Evolutionary conservation across 139 green algal species (phyloP).

Genomic region (Coccomyxa sp.): DNA sequence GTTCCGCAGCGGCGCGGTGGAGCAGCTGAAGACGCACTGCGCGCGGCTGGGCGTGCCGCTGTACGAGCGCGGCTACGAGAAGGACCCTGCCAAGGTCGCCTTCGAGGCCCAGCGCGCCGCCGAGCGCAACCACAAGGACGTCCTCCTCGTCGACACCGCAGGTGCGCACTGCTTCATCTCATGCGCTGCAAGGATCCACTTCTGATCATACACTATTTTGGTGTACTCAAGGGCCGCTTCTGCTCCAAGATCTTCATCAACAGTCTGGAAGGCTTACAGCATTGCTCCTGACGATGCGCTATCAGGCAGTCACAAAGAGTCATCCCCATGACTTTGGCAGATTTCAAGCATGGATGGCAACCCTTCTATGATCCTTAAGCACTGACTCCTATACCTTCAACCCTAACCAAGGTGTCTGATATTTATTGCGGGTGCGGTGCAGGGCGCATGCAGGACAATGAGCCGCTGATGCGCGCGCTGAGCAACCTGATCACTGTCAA

Average conservation of each 20-base stretch:
- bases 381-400: too few relatives aligned
- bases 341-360: too few relatives aligned
- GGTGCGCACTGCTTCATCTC: slow-evolving; percentile 21
- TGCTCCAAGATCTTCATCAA: too few relatives aligned
- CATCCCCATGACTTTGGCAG: too few relatives aligned
- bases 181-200: background rate
- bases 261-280: too few relatives aligned
- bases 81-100: slow-evolving; percentile 92
- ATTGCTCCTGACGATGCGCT: too few relatives aligned
- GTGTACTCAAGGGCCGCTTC: too few relatives aligned
- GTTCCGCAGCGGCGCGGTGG: slow-evolving; percentile 94
- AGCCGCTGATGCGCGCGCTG: slow-evolving; percentile 98
- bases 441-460: slow-evolving; percentile 94
- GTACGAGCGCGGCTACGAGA: slow-evolving; percentile 98
- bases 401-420: too few relatives aligned
- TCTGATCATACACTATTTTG: background rate
- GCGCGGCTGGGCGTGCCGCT: slow-evolving; percentile 78
- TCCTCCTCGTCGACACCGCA: slow-evolving; percentile 98
- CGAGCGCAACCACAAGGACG: slow-evolving; percentile 70
- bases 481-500: slow-evolving; percentile 92
- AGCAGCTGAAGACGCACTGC: slow-evolving; percentile 97
- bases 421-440: too few relatives aligned
- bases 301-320: too few relatives aligned
- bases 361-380: too few relatives aligned
- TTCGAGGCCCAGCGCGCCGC: slow-evolving; percentile 84